Conservation (phyloP, 441 rosid genomes). For the Gossypium trilobum region DNA sequence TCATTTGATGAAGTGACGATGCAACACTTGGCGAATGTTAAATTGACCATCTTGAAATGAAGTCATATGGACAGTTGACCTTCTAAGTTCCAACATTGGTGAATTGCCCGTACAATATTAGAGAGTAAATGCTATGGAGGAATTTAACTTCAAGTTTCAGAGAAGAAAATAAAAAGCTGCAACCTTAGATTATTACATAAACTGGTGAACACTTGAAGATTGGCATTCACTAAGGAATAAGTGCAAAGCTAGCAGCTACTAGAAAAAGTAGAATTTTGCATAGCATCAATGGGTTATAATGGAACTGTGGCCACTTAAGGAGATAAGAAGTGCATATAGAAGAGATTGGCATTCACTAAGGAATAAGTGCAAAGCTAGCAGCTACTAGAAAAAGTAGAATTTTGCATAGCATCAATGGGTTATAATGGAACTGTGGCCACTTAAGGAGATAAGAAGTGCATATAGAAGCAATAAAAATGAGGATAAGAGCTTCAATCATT, state of each 20-base stretch:
- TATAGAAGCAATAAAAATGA: neutral
- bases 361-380: neutral
- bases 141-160: neutral
- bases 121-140: neutral
- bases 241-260: neutral
- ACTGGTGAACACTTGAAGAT: neutral
- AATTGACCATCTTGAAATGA: neutral
- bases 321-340: neutral
- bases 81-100: neutral
- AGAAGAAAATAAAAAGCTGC: neutral
- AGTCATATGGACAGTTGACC: neutral
- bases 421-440: neutral
- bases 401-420: neutral
- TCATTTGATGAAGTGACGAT: neutral
- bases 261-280: neutral
- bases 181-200: neutral
- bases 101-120: neutral
- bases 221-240: neutral
- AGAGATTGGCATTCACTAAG: neutral
- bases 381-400: neutral
- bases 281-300: neutral
- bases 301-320: neutral
- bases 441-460: neutral
- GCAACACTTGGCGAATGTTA: neutral
- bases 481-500: neutral